Evolutionary conservation across 306 rosid genomes (phyloP).

Genomic region (Fragaria vesca): DNA sequence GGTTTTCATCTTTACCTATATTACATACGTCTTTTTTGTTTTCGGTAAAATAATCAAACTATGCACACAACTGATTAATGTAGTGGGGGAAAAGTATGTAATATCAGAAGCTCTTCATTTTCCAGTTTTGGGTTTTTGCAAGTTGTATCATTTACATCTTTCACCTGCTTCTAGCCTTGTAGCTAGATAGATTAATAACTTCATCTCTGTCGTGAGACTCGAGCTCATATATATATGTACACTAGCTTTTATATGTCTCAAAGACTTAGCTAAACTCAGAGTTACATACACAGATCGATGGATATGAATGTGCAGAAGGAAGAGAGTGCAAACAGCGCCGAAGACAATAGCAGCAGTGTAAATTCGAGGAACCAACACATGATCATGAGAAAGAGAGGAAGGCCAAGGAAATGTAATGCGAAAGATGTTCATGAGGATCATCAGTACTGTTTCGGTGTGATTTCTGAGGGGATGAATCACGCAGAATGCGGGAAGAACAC

Average conservation of each 20-base stretch:
- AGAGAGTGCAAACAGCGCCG: constrained; percentile 21
- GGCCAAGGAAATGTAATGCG: constrained; percentile 7
- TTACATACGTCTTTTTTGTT: background rate
- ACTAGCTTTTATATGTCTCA: background rate
- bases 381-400: constrained; percentile 18
- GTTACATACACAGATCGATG: background rate
- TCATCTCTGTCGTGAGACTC: background rate
- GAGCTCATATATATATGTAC: background rate
- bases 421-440: background rate
- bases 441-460: too few relatives aligned
- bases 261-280: background rate
- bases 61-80: background rate
- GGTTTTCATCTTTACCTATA: background rate
- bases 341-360: background rate
- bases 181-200: background rate
- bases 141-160: constrained; percentile 6
- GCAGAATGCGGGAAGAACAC: too few relatives aligned
- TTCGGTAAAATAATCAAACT: background rate
- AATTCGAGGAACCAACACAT: background rate
- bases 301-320: constrained; percentile 5
- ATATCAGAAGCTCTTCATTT: background rate
- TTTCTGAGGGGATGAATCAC: too few relatives aligned
- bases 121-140: constrained; percentile 6
- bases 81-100: background rate
- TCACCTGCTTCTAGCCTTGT: constrained; percentile 2